Evolutionary conservation across 345 rosid genomes (phyloP).

Genomic region (Ceriops decandra): DNA sequence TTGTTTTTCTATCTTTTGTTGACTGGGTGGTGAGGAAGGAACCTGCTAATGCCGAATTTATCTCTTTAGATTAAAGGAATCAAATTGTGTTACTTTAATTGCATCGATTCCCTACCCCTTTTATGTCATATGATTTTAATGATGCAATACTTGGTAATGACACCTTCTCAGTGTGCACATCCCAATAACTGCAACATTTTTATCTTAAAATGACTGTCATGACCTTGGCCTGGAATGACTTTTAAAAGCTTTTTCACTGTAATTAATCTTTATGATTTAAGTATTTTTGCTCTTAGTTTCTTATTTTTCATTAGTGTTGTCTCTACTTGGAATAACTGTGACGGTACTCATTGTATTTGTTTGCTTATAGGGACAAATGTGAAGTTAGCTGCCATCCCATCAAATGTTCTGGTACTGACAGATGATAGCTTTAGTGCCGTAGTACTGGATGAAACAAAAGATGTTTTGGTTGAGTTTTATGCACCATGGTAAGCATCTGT

Average conservation of each 20-base stretch:
- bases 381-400: conserved; percentile 75
- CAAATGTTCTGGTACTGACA: conserved; percentile 69
- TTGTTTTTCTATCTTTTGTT: background rate
- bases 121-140: background rate
- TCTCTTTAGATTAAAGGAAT: background rate
- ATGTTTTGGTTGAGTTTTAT: conserved; percentile 94
- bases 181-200: background rate
- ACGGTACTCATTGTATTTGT: background rate
- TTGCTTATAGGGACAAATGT: conserved; percentile 71
- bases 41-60: background rate
- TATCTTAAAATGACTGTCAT: background rate
- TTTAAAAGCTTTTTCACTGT: background rate
- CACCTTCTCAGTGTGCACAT: background rate
- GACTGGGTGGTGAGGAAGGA: background rate
- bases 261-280: background rate
- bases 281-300: background rate
- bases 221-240: background rate
- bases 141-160: background rate
- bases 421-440: conserved; percentile 70
- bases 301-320: background rate
- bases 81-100: background rate
- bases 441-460: conserved; percentile 82
- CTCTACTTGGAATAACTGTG: background rate
- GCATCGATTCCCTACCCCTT: background rate
- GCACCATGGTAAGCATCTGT: conserved; percentile 76